phyloP scores from a whole-genome alignment of 108 stramenopile species.

The Epithemia pelagica region DNA sequence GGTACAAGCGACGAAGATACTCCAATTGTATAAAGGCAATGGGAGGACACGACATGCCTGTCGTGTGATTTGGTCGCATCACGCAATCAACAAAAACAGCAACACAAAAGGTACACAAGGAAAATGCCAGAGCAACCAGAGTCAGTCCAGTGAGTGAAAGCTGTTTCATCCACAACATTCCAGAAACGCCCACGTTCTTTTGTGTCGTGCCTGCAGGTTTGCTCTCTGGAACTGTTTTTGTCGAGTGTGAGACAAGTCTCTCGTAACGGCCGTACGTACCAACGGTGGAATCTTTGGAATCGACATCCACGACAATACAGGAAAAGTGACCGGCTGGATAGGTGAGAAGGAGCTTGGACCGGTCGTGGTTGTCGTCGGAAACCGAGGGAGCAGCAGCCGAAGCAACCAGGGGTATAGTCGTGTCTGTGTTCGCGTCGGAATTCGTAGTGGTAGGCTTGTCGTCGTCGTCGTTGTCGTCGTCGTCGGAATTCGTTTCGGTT shows the following conservation, averaged over 20 bases:
- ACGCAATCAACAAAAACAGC: not conserved
- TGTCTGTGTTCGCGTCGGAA: not conserved
- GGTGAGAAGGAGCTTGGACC: not conserved
- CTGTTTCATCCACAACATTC: not conserved
- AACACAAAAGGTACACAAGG: not conserved
- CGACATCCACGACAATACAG: conserved; percentile 20
- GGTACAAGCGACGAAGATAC: conserved; percentile 3
- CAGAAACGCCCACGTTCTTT: too few species aligned
- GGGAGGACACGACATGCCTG: conserved; percentile 21
- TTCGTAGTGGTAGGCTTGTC: not conserved
- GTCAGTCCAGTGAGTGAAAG: not conserved
- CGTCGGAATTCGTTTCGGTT: not conserved
- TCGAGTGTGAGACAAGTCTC: not conserved
- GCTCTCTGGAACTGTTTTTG: not conserved
- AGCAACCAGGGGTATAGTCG: not conserved
- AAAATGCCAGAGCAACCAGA: not conserved
- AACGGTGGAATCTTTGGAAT: conserved; percentile 19
- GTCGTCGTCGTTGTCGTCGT: not conserved
- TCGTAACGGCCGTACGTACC: too few species aligned
- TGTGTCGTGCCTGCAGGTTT: not conserved
- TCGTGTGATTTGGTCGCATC: not conserved
- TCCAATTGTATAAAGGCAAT: conserved; percentile 9
- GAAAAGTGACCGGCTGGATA: not conserved
- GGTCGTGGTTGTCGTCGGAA: too few species aligned
- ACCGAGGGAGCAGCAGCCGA: not conserved